Evolutionary conservation across 1,139 yeast species (phyloP).

Genomic region (Pneumocystis carinii): DNA sequence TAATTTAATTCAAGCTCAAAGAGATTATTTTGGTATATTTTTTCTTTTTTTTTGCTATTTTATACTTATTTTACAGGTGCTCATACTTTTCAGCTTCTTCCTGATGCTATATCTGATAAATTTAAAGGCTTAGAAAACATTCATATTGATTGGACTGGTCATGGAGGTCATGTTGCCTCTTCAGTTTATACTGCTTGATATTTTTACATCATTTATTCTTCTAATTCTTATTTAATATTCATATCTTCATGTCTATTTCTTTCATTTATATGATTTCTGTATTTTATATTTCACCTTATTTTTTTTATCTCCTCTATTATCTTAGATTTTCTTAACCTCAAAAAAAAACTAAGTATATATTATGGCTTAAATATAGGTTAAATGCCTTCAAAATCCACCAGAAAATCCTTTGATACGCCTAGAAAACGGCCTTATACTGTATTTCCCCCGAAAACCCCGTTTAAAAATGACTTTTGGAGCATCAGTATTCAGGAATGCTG

Average conservation of each 20-base stretch:
- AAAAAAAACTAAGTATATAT: not conserved
- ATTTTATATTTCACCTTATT: not conserved
- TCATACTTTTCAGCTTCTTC: constrained; percentile 92
- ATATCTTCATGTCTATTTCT: not conserved
- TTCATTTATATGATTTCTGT: not conserved
- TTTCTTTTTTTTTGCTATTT: not conserved
- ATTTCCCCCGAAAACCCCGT: not conserved
- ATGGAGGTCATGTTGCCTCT: constrained; percentile 95
- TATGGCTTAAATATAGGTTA: not conserved
- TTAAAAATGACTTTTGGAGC: not conserved
- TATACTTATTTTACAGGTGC: constrained; percentile 36
- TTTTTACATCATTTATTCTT: too few species aligned
- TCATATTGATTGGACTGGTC: constrained; percentile 91
- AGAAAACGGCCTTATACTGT: too few species aligned
- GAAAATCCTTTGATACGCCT: not conserved
- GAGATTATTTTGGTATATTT: constrained; percentile 70
- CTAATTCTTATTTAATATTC: not conserved
- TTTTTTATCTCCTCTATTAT: not conserved
- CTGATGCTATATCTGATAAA: constrained; percentile 32
- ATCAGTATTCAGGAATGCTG: not conserved
- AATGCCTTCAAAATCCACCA: not conserved
- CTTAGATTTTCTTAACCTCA: not conserved
- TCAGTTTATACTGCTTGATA: constrained; percentile 78
- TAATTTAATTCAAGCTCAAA: constrained; percentile 95
- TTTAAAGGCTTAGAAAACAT: not conserved